Conservation (phyloP, 2,329 filamentous ascomycete genomes). For the Aspergillus sp. region DNA sequence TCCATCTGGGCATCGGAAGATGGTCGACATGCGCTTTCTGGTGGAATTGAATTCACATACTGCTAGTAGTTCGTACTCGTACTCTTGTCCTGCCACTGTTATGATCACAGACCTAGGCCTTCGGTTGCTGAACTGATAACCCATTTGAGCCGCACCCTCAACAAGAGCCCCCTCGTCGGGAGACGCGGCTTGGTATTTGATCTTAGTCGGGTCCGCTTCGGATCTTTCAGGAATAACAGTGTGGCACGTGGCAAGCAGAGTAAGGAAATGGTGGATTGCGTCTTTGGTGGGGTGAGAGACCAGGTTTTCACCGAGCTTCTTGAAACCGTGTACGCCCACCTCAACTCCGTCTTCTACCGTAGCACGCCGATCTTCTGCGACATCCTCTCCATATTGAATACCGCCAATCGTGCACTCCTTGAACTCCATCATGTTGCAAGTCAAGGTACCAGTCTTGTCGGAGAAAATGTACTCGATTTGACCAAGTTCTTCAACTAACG, state of each 20-base stretch:
- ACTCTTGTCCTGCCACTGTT: conserved; percentile 67
- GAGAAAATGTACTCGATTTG: conserved; percentile 99
- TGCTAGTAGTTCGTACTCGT: conserved; percentile 85
- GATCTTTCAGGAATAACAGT: conserved; percentile 93
- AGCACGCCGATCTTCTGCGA: conserved; percentile 85
- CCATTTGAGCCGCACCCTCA: conserved; percentile 79
- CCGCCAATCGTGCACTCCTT: conserved; percentile 91
- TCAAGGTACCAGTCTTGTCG: conserved; percentile 94
- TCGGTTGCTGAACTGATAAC: conserved; percentile 86
- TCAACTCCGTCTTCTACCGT: conserved; percentile 75
- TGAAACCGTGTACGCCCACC: conserved; percentile 81
- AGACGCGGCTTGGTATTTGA: conserved; percentile 97
- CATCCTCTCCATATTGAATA: conserved; percentile 88
- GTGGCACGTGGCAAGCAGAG: conserved; percentile 85
- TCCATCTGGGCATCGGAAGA: conserved; percentile 94
- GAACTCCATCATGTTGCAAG: conserved; percentile 99
- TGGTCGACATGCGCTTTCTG: conserved; percentile 95
- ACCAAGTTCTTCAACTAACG: conserved; percentile 91
- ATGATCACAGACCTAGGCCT: conserved; percentile 89
- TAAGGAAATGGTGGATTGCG: conserved; percentile 80
- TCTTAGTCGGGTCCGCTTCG: conserved; percentile 72
- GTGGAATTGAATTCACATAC: conserved; percentile 99
- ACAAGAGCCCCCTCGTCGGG: conserved; percentile 97
- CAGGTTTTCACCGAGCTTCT: conserved; percentile 69
- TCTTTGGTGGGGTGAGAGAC: conserved; percentile 57